A percentile compares a stretch with the other conserved stretches of the same genome.
These are phyloP conservation scores for Monosporozyma servazzii DNA, from an alignment of 805 yeast species.

Conservation along the genomic window DNA sequence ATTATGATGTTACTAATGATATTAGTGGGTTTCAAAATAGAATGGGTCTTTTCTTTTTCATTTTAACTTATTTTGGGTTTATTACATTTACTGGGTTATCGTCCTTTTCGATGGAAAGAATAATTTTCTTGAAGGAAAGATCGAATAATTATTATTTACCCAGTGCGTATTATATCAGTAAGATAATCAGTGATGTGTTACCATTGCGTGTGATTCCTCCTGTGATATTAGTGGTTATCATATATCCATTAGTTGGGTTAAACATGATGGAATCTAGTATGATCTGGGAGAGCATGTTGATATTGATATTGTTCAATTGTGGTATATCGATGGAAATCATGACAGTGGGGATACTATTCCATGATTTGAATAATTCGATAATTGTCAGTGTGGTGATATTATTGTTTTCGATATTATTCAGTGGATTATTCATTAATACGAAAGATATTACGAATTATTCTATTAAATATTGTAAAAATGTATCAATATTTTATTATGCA, in stretches of 20 bases:
- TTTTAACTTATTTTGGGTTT: constrained; percentile 87
- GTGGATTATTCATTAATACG: constrained; percentile 87
- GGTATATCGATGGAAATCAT: constrained; percentile 79
- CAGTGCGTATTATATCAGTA: constrained; percentile 72
- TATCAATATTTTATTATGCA: constrained; percentile 91
- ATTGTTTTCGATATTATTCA: constrained; percentile 79
- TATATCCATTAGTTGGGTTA: constrained; percentile 86
- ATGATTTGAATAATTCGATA: constrained; percentile 88
- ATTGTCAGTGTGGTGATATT: constrained; percentile 77
- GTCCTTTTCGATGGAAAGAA: constrained; percentile 78
- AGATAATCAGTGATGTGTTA: constrained; percentile 82
- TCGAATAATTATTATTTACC: constrained; percentile 93
- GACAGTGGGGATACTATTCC: constrained; percentile 76
- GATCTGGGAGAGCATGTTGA: constrained; percentile 48
- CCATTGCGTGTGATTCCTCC: constrained; percentile 95
- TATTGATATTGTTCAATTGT: constrained; percentile 74
- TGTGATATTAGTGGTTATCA: constrained; percentile 60
- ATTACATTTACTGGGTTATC: constrained; percentile 87
- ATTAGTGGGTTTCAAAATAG: constrained; percentile 96
- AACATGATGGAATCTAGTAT: constrained; percentile 71
- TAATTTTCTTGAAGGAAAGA: constrained; percentile 84
- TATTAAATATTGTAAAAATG: constrained; percentile 67
- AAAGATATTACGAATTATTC: constrained; percentile 47
- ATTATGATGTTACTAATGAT: constrained; percentile 75
- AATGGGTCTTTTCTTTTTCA: constrained; percentile 84